phyloP scores from a whole-genome alignment of 2,329 filamentous ascomycete species.

The Scedosporium apiospermum region DNA sequence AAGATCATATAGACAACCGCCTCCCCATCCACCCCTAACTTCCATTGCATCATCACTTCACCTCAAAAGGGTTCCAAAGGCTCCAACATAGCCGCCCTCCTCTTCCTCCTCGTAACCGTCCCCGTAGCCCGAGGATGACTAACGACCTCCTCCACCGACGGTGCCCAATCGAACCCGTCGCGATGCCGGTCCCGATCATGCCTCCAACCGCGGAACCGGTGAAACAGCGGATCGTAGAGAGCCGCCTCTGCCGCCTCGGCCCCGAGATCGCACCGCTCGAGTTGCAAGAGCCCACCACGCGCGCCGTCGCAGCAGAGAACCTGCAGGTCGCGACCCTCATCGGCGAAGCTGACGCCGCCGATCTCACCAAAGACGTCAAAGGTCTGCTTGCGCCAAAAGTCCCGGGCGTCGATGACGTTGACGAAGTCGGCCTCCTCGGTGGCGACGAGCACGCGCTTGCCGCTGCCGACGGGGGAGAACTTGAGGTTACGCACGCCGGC shows the following conservation, averaged over 20 bases:
- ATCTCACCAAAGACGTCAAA: slow-evolving; percentile 69
- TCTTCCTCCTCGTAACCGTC: not conserved
- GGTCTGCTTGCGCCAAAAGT: slow-evolving; percentile 55
- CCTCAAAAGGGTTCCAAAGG: not conserved
- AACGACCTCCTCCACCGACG: not conserved
- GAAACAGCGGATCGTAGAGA: not conserved
- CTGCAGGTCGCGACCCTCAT: slow-evolving; percentile 58
- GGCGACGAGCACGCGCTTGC: slow-evolving; percentile 56
- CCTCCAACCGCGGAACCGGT: not conserved
- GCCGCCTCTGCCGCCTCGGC: slow-evolving; percentile 18
- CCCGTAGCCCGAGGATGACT: not conserved
- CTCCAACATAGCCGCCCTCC: not conserved
- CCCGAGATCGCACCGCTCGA: slow-evolving; percentile 39
- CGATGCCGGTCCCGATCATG: not conserved
- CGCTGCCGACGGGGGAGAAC: slow-evolving; percentile 64
- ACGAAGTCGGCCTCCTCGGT: slow-evolving; percentile 70
- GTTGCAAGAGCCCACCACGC: slow-evolving; percentile 58
- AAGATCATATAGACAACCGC: too few species aligned
- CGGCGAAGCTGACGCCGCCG: slow-evolving; percentile 57
- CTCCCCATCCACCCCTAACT: too few species aligned
- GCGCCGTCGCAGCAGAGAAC: slow-evolving; percentile 56
- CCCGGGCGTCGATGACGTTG: slow-evolving; percentile 59
- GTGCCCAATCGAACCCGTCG: not conserved
- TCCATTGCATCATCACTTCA: too few species aligned
- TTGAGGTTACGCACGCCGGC: slow-evolving; percentile 58